Conservation (phyloP, 1,284 basidiomycete species). For the Melampsora abietis-canadensis region DNA sequence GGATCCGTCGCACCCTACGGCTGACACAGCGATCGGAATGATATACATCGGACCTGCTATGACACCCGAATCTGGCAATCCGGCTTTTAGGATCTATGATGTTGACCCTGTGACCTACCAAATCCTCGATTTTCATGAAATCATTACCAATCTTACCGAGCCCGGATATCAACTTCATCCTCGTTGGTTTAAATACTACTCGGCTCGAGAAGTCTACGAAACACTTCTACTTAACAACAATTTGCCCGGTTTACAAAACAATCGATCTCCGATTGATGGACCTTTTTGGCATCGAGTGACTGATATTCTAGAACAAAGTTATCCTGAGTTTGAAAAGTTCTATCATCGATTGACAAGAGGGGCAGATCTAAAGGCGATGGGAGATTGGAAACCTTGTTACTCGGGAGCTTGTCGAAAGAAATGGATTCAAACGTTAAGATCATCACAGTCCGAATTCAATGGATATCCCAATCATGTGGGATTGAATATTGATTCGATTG, state of each 20-base stretch:
- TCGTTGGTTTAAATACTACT: constrained; percentile 61
- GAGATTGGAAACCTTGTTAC: constrained; percentile 37
- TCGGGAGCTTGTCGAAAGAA: constrained; percentile 42
- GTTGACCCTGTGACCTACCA: constrained; percentile 61
- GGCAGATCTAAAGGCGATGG: background rate
- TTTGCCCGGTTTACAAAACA: constrained; percentile 37
- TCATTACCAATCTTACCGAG: constrained; percentile 52
- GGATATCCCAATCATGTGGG: constrained; percentile 38
- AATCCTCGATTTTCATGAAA: constrained; percentile 59
- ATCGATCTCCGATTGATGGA: constrained; percentile 53
- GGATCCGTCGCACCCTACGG: constrained; percentile 57
- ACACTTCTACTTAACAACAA: constrained; percentile 42
- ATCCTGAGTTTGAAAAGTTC: constrained; percentile 40
- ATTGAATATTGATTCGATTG: constrained; percentile 19
- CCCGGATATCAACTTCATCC: constrained; percentile 53
- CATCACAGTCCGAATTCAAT: constrained; percentile 39
- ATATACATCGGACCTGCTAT: constrained; percentile 60
- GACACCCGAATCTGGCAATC: constrained; percentile 61
- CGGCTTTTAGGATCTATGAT: constrained; percentile 61
- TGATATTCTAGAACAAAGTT: constrained; percentile 50
- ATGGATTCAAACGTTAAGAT: constrained; percentile 39
- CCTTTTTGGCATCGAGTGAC: constrained; percentile 65
- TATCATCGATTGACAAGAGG: constrained; percentile 26
- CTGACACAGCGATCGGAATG: constrained; percentile 59
- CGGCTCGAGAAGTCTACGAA: constrained; percentile 58